Evolutionary conservation across 1,139 yeast species (phyloP), one percentile per base, ranked within the genome.

Genomic region (Saccharomyces hybrid): DNA sequence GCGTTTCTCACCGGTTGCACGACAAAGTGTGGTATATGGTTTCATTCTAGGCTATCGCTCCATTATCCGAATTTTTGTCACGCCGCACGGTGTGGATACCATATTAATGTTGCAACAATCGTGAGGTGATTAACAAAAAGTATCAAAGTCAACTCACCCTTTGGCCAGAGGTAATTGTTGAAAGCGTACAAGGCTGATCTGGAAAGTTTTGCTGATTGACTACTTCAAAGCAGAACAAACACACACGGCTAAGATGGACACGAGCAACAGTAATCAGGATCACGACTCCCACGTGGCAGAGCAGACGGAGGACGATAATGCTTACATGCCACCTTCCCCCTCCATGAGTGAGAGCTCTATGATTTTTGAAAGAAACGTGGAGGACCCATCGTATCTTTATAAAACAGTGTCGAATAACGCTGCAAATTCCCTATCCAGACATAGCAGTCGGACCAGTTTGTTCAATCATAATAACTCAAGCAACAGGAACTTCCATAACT

Each of bases 321-420:
- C 49, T 20, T 31, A 27, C 48, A 28, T 23, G 26, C 27, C 13
- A 41, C 30, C 31, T 30, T 20, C 13, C 25, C 34, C 16, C 20
- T 23, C 47, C 14, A 52, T 16, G 53, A 47, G n/a, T 49, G 58
- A 32, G 49, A 52, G 42, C 20, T 62, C 69, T 25, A 41, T 73
- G 56, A 83, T 83, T 58, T 83, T 83, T 63, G 88, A 83, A 67
- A 71, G 88, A 53, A 77, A 82, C 51, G 88, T 83, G 20, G 86
- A 82, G 65, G 87, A 82, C 61, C 77, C 75, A n/a, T 58, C 57
- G 41, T 28, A 42, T 5, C 20, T 51, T 14, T 14, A 25, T 32
- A 47, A 28, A 44, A 52, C 34, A 20, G 31, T 11, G 23, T 25
- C 32, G 41, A 14, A 49, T 42, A 25, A 46, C 52, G 44, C 53